These are phyloP conservation scores for Sungouiella blattae DNA, from an alignment of 805 yeast species.

Conservation along the genomic window DNA sequence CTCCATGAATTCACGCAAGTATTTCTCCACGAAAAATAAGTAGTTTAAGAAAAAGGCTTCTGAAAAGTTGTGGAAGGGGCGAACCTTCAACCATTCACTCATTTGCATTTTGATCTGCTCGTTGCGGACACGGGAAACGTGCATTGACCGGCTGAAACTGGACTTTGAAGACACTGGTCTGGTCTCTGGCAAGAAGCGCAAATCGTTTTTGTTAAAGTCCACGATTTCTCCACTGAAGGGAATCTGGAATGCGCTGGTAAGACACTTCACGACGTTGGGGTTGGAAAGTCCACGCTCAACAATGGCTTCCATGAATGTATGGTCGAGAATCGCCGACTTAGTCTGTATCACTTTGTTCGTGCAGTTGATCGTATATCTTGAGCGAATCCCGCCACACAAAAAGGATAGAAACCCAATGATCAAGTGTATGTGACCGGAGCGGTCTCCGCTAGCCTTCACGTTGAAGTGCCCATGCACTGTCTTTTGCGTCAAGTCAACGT, in stretches of 20 bases:
- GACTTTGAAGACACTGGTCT: conserved; percentile 1
- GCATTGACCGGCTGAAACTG: conserved; percentile 1
- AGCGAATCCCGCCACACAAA: conserved; percentile 9
- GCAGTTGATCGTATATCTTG: conserved; percentile 2
- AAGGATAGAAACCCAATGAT: conserved; percentile 4
- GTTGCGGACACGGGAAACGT: conserved; percentile 1
- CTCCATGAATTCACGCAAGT: conserved; percentile 3
- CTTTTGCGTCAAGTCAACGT: conserved; percentile 6
- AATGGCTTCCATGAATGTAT: conserved; percentile 4
- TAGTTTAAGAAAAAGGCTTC: conserved; percentile 17
- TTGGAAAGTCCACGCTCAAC: conserved; percentile 3
- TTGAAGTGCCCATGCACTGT: conserved; percentile 8
- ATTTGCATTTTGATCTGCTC: conserved; percentile 22
- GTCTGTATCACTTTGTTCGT: conserved; percentile 5
- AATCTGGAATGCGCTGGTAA: conserved; percentile 1
- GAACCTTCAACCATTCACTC: conserved; percentile 35
- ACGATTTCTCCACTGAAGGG: conserved; percentile 27
- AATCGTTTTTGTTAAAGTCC: conserved; percentile 35
- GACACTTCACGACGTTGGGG: conserved; percentile 1
- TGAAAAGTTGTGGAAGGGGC: conserved; percentile 31
- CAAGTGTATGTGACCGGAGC: conserved; percentile 2
- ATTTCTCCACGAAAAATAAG: conserved; percentile 7
- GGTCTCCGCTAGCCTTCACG: not conserved
- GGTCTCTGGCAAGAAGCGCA: conserved; percentile 21
- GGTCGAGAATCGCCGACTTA: conserved; percentile 4